Conservation (phyloP, 2,329 filamentous ascomycete species). For the Penicillium sp. region DNA sequence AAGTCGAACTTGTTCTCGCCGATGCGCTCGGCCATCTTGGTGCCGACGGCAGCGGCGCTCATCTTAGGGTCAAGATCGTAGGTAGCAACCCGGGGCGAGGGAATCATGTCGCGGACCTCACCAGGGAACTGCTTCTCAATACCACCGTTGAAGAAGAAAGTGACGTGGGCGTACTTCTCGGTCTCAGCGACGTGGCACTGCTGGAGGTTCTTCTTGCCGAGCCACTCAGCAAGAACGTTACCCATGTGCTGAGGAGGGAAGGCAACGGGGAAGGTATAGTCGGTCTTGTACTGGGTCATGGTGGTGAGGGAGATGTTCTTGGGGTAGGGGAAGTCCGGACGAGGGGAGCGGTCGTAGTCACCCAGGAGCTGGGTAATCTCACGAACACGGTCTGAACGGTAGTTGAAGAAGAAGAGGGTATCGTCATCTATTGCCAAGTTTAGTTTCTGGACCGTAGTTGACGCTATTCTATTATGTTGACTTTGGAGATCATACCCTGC, state of each 20-base stretch:
- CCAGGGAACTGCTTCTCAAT: slow-evolving; percentile 95
- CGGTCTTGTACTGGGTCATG: slow-evolving; percentile 98
- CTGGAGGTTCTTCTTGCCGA: slow-evolving; percentile 84
- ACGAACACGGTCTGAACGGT: slow-evolving; percentile 95
- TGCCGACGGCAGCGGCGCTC: slow-evolving; percentile 87
- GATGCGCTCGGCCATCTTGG: slow-evolving; percentile 88
- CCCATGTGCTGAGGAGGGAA: slow-evolving; percentile 96
- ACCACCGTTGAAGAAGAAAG: slow-evolving; percentile 99
- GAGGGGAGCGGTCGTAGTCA: slow-evolving; percentile 87
- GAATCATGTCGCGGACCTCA: slow-evolving; percentile 91
- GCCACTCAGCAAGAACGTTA: slow-evolving; percentile 97
- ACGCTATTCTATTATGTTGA: not conserved
- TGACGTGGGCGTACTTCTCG: slow-evolving; percentile 99
- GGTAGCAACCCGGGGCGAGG: slow-evolving; percentile 92
- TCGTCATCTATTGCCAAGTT: slow-evolving; percentile 71
- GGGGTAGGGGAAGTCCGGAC: slow-evolving; percentile 90
- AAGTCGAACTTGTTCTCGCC: slow-evolving; percentile 88
- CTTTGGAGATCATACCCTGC: slow-evolving; percentile 64
- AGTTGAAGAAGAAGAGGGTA: slow-evolving; percentile 99
- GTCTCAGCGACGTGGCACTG: slow-evolving; percentile 98
- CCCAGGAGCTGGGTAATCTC: slow-evolving; percentile 95
- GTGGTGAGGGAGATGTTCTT: slow-evolving; percentile 86
- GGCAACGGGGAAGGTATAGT: slow-evolving; percentile 89
- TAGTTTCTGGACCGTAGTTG: slow-evolving; percentile 17
- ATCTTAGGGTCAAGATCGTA: slow-evolving; percentile 96